A percentile compares a stretch with the other conserved stretches of the same genome.
Evolutionary conservation across 768 basidiomycete species (phyloP).

Genomic region (Termitomyces sp.): DNA sequence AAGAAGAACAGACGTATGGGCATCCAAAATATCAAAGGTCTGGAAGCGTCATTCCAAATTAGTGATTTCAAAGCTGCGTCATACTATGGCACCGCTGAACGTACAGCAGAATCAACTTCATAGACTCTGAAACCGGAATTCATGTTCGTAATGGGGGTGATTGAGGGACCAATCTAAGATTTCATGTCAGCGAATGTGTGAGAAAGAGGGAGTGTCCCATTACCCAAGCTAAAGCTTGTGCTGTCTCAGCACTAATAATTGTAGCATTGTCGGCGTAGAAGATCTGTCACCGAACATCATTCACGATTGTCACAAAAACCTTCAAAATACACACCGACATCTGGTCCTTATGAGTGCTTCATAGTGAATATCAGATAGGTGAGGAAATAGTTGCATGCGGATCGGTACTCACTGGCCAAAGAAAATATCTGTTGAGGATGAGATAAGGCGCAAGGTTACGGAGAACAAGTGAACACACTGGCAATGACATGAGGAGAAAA

Average conservation of each 20-base stretch:
- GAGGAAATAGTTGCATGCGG: background rate
- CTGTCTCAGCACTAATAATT: constrained; percentile 46
- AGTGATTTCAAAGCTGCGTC: background rate
- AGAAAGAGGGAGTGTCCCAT: background rate
- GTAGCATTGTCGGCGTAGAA: constrained; percentile 73
- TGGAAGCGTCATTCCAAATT: constrained; percentile 16
- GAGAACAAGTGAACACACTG: constrained; percentile 34
- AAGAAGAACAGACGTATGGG: constrained; percentile 54
- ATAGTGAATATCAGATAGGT: background rate
- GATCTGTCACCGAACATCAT: constrained; percentile 34
- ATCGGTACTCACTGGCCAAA: constrained; percentile 48
- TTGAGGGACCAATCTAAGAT: constrained; percentile 58
- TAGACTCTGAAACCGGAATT: constrained; percentile 77
- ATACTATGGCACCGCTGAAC: constrained; percentile 12
- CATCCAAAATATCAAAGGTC: constrained; percentile 77
- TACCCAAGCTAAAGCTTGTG: constrained; percentile 43
- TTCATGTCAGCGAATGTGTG: background rate
- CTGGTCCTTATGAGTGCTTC: constrained; percentile 63
- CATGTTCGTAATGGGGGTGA: constrained; percentile 67
- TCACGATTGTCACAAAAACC: background rate
- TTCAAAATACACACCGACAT: constrained; percentile 38
- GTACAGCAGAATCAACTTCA: constrained; percentile 63
- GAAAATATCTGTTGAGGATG: constrained; percentile 48
- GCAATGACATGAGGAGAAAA: constrained; percentile 75
- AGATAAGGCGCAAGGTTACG: background rate